These are phyloP conservation scores for Penicillium daleae DNA, from an alignment of 495 filamentous ascomycete genomes.

Conservation along the genomic window DNA sequence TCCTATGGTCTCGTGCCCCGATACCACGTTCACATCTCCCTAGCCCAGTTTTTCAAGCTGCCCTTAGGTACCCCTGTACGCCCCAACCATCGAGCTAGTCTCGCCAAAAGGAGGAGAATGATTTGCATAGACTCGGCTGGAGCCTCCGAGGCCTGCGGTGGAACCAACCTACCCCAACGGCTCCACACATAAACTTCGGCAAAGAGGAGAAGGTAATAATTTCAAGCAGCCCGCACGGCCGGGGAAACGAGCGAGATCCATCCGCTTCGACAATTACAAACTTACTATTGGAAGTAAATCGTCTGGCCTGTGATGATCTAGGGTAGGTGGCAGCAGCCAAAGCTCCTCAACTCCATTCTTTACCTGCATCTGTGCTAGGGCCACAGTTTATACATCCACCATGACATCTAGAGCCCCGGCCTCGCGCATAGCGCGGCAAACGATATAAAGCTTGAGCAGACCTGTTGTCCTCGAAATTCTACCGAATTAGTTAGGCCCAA, in stretches of 20 bases:
- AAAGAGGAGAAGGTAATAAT: background rate
- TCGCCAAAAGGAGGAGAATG: background rate
- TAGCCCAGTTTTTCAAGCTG: background rate
- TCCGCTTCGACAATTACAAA: background rate
- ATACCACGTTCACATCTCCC: background rate
- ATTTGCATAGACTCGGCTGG: background rate
- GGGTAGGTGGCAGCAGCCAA: background rate
- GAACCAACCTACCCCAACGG: background rate
- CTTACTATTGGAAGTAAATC: background rate
- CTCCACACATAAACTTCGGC: background rate
- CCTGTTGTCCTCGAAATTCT: background rate
- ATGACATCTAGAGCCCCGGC: constrained; percentile 1
- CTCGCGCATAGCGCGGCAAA: constrained; percentile 10
- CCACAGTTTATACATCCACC: constrained; percentile 1
- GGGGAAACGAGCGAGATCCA: background rate
- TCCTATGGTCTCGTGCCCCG: background rate
- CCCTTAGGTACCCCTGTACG: background rate
- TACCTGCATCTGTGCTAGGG: constrained; percentile 6
- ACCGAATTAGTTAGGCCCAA: background rate
- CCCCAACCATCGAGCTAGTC: background rate
- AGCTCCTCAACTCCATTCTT: background rate
- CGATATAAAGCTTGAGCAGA: constrained; percentile 1
- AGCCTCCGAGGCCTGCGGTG: background rate
- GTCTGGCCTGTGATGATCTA: background rate
- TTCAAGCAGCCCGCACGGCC: background rate